Conservation (phyloP, 768 basidiomycete genomes). For the Kwoniella sp. region DNA sequence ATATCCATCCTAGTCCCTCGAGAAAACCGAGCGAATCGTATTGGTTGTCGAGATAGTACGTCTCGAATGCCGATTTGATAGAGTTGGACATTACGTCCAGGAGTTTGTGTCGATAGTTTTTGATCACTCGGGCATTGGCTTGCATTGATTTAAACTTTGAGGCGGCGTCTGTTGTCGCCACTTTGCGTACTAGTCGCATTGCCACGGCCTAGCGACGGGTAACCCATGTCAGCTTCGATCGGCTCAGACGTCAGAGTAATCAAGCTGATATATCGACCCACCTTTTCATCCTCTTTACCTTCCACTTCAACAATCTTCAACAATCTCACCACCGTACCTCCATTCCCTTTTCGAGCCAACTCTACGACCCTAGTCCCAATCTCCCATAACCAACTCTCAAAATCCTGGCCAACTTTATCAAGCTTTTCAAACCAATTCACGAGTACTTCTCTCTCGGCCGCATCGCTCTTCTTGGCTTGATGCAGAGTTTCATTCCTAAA, state of each 20-base stretch:
- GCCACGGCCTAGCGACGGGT: constrained; percentile 80
- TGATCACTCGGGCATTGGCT: constrained; percentile 87
- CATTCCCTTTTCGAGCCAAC: constrained; percentile 74
- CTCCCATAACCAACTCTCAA: constrained; percentile 80
- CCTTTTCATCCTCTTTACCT: constrained; percentile 92
- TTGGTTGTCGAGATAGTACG: constrained; percentile 66
- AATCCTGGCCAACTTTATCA: constrained; percentile 73
- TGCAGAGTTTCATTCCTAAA: constrained; percentile 96
- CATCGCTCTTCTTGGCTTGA: constrained; percentile 78
- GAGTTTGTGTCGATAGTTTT: constrained; percentile 91
- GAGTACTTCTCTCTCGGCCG: constrained; percentile 64
- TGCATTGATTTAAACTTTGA: constrained; percentile 91
- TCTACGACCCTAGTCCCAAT: constrained; percentile 50
- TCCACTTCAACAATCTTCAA: constrained; percentile 93
- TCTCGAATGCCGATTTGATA: constrained; percentile 70
- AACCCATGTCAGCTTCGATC: no score
- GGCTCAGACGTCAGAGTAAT: neutral
- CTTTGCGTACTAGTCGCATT: constrained; percentile 89
- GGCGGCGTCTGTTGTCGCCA: constrained; percentile 87
- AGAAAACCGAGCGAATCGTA: constrained; percentile 73
- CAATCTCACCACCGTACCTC: constrained; percentile 84
- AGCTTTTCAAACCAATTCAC: constrained; percentile 77
- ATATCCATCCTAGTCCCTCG: constrained; percentile 81
- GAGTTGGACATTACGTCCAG: constrained; percentile 76
- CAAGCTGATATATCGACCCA: neutral